These are phyloP conservation scores for Aspergillus phoenicis DNA, from an alignment of 2,329 filamentous ascomycete species.

Conservation along the genomic window DNA sequence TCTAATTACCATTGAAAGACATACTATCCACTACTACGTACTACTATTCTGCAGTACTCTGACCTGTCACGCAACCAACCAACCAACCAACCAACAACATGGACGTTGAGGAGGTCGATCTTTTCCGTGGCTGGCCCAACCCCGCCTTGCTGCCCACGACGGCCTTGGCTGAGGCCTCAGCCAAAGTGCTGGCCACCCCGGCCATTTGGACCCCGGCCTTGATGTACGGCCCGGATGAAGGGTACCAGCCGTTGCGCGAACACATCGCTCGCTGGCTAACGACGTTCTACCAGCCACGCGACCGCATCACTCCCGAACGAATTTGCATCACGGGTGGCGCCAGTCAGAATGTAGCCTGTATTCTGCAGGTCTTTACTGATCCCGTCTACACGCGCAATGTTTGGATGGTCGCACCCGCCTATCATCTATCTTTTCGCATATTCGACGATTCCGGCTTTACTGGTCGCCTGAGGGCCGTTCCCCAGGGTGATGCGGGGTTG, in stretches of 20 bases:
- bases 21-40: no score
- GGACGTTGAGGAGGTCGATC: conserved; percentile 35
- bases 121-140: conserved; percentile 53
- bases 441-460: conserved; percentile 79
- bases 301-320: conserved; percentile 55
- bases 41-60: no score
- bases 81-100: conserved; percentile 1
- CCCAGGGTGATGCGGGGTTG: conserved; percentile 77
- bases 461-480: conserved; percentile 66
- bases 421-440: conserved; percentile 82
- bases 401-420: conserved; percentile 81
- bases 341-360: conserved; percentile 75
- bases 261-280: conserved; percentile 72
- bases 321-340: conserved; percentile 85
- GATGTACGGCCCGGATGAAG: conserved; percentile 77
- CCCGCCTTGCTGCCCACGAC: conserved; percentile 65
- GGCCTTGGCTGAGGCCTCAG: conserved; percentile 63
- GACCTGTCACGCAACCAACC: no score
- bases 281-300: conserved; percentile 57
- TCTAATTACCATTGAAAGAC: not conserved
- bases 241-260: conserved; percentile 69
- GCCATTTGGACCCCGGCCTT: conserved; percentile 65
- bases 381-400: conserved; percentile 72
- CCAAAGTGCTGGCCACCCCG: conserved; percentile 63
- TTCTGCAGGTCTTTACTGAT: conserved; percentile 80